Conservation (phyloP, 202 grass and related monocot species). For the Bolboschoenoplectus hybrid region DNA sequence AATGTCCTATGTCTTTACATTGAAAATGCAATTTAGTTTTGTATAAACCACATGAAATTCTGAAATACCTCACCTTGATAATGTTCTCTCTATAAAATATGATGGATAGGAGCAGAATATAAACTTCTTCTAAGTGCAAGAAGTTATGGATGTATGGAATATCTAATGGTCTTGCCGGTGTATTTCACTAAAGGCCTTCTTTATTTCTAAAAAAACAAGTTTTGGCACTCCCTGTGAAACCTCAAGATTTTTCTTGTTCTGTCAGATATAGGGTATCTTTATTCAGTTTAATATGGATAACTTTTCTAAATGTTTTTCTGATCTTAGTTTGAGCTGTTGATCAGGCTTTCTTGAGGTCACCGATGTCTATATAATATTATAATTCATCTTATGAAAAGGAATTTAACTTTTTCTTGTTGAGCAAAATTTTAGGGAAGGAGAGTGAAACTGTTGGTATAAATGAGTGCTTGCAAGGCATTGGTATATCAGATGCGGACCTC, state of each 20-base stretch:
- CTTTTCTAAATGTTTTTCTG: not conserved
- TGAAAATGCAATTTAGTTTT: not conserved
- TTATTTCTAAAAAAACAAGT: not conserved
- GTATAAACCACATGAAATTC: not conserved
- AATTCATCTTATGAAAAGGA: not conserved
- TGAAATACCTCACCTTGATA: not conserved
- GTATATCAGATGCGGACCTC: conserved; percentile 55
- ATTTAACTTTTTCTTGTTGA: not conserved
- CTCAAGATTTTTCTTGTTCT: not conserved
- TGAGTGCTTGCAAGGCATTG: conserved; percentile 39
- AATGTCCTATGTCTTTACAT: not conserved
- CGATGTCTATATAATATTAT: not conserved
- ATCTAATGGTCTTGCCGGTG: not conserved
- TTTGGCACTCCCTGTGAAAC: not conserved
- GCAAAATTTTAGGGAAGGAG: conserved; percentile 50
- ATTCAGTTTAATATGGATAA: not conserved
- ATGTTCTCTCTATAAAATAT: not conserved
- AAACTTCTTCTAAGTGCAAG: not conserved
- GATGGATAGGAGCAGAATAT: not conserved
- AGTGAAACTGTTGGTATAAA: conserved; percentile 36
- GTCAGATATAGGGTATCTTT: not conserved
- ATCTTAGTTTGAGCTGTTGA: not conserved
- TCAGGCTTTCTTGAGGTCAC: not conserved
- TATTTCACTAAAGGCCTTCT: not conserved
- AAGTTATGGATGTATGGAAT: not conserved